These are phyloP conservation scores for Rhizophagus prolifer DNA, from an alignment of 192 early-diverging fungal genomes.

Conservation along the genomic window DNA sequence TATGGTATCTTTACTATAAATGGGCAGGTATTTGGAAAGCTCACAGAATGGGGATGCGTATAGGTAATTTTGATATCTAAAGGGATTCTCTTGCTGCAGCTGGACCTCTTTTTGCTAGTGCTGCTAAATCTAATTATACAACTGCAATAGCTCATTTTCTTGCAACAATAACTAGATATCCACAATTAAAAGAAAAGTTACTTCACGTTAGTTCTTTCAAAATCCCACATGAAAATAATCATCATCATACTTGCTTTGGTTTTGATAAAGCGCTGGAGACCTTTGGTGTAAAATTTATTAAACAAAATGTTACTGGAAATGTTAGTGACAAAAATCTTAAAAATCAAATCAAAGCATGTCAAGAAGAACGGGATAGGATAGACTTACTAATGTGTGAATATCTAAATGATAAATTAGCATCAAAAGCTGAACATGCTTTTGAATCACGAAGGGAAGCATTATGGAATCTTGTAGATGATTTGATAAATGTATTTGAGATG, in stretches of 20 bases:
- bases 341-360: not conserved
- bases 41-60: not conserved
- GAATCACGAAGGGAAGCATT: not conserved
- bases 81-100: not conserved
- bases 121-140: not conserved
- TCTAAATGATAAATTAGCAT: not conserved
- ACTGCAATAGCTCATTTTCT: too few species aligned
- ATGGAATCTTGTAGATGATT: not conserved
- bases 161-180: too few species aligned
- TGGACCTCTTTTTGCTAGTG: not conserved
- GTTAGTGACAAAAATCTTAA: slow-evolving; percentile 1
- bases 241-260: too few species aligned
- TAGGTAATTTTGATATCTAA: not conserved
- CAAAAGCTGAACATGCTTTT: not conserved
- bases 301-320: not conserved
- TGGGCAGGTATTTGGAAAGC: not conserved
- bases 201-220: too few species aligned
- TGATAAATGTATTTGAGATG: not conserved
- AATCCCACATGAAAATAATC: too few species aligned
- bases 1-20: not conserved
- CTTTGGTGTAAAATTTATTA: too few species aligned
- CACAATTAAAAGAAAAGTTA: too few species aligned
- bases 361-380: not conserved
- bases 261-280: too few species aligned
- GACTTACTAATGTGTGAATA: not conserved